Conservation (phyloP, 192 early-diverging fungal genomes). For the Entrophospora sp. region DNA sequence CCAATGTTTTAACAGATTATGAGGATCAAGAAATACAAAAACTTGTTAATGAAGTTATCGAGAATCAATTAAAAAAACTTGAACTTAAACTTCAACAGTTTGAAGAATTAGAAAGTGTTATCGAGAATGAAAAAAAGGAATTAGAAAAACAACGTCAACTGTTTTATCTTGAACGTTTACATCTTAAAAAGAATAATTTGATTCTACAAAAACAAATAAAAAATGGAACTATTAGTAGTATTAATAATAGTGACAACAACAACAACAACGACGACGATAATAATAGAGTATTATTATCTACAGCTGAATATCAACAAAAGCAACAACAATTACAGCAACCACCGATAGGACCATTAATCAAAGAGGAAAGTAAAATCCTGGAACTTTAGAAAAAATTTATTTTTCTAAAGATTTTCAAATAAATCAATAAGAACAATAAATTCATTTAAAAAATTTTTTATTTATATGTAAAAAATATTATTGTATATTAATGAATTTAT, state of each 20-base stretch:
- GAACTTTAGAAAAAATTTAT: too few relatives aligned
- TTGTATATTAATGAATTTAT: too few relatives aligned
- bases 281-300: background rate
- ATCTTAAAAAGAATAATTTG: conserved; percentile 42
- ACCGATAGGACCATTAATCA: background rate
- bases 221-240: background rate
- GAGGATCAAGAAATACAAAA: conserved; percentile 83
- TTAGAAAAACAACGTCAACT: conserved; percentile 59
- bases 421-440: too few relatives aligned
- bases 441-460: too few relatives aligned
- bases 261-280: too few relatives aligned
- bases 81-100: conserved; percentile 92
- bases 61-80: conserved; percentile 82
- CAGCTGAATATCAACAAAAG: background rate
- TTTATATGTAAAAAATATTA: too few relatives aligned
- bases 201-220: conserved; percentile 29
- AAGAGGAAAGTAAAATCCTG: conserved; percentile 5
- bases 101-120: conserved; percentile 76
- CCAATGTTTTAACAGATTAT: conserved; percentile 65
- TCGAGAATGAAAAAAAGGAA: conserved; percentile 83
- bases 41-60: conserved; percentile 71
- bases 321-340: background rate
- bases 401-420: too few relatives aligned
- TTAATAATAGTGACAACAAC: background rate
- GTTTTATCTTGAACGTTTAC: conserved; percentile 53